Base-by-base conservation (phyloP, 495 filamentous ascomycete species). In the Paragyromitra xinjiangensis region DNA sequence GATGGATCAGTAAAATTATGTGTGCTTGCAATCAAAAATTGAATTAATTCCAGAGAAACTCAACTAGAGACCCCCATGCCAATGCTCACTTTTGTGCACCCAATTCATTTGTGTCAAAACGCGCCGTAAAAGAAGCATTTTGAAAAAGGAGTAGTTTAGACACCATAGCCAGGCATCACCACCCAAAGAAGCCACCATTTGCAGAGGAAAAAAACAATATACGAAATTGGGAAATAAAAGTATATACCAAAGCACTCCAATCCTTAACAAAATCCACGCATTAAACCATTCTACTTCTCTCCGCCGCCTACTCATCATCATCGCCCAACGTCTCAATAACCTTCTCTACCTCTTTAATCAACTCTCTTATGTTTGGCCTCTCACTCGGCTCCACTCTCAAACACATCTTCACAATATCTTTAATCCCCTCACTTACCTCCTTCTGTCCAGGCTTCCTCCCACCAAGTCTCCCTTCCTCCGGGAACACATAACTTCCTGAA, bases 301-400 rank as follows among this genome's bases (percentile, higher is more conserved):
- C 22, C 39, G 11, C 19, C 3, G 24, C 39, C 16, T 77, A 78
- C 64, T 78, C 72, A 8, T 84, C 85, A 51, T 88, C 90, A 79
- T 95, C 93, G 14, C 93, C 92, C 78, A 96, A 82, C 78, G 88
- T 86, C 22, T 87, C 89, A 79, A 98, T 89, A 7, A 93, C 91
- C 61, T 87, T 85, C 85, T 94, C 90, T 50, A 97, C 90, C 83
- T 94, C 88, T 69, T 86, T 85, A 81, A 97, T 97, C 85, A 99
- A 82, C 86, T 97, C 92, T 76, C 93, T 91, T 75, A 99, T 92
- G 85, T 96, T 92, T 11, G 95, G 95, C 73, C 95, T 87, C 81
- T 99, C 96, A 9, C 86, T 89, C 34, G 96, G 92, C 85, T 99
- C 95, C n/a, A 99, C 94, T 83, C 87, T 90, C 83, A 99, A 85